Base-by-base conservation (phyloP, 345 rosid species). In the Abelmoschus esculentus region DNA sequence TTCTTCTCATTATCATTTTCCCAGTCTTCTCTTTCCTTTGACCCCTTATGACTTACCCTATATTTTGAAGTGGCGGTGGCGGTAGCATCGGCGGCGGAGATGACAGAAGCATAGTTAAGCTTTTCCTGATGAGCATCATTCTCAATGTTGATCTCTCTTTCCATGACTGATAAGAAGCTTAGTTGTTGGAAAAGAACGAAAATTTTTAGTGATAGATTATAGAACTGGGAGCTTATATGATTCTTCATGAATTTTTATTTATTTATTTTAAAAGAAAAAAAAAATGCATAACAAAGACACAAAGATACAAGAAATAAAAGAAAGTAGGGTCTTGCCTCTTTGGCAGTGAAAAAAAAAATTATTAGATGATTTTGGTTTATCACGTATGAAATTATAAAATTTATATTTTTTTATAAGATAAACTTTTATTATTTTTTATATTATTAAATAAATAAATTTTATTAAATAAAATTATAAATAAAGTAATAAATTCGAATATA, bases 91-190 rank as follows among this genome's bases (percentile, higher is more conserved):
- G 79, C 15, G 22, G 73, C 7, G 61, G 67, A 49, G 0, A 76
- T 11, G 47, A 66, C 6, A 67, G 66, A 53, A 50, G 82, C 15
- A 19, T 83, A 38, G 59, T 52, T 58, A 44, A 49, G 74, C 49
- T 26, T 13, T 57, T 31, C 77, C 26, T 22, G 26, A 68, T 74
- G 76, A 61, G 73, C 85, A 82, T 81, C 79, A 57, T 58, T 85
- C 64, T 80, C 82, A 3, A 67, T 64, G 86, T 75, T 84, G 90
- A 81, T 81, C 55, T 73, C 70, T 44, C 82, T 82, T 70, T 69
- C 80, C 85, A 81, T 81, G 64, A 31, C 50, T 56, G 75, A 47
- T 66, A 55, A 80, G 72, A 73, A 69, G 56, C 66, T 22, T n/a
- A 17, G 69, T 19, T 40, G 57, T 53, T 65, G 59, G 68, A 18